phyloP scores from a whole-genome alignment of 1,284 basidiomycete genomes.

The Mycena sp. region DNA sequence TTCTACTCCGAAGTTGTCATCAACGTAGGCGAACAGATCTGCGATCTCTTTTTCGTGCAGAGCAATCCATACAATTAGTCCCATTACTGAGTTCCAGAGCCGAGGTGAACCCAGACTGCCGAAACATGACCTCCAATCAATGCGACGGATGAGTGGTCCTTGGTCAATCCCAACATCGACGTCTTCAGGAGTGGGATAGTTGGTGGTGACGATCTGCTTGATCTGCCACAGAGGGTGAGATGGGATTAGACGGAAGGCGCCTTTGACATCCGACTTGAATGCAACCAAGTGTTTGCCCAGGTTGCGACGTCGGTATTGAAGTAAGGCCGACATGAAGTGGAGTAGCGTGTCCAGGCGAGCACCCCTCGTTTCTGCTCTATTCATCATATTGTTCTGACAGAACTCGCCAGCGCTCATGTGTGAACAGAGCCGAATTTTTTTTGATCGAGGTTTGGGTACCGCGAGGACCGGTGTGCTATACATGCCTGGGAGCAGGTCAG shows the following conservation, averaged over 20 bases:
- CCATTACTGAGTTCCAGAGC: slow-evolving; percentile 10
- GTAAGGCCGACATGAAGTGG: neutral
- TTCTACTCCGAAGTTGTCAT: neutral
- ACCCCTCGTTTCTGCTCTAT: neutral
- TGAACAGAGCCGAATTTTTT: slow-evolving; percentile 45
- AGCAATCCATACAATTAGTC: slow-evolving; percentile 7
- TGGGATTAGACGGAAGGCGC: neutral
- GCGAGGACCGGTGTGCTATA: slow-evolving; percentile 46
- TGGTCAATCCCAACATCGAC: neutral
- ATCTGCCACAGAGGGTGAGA: slow-evolving; percentile 5
- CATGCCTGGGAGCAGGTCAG: slow-evolving; percentile 51
- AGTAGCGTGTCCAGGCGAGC: slow-evolving; percentile 8
- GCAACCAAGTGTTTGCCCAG: slow-evolving; percentile 2
- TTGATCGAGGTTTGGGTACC: slow-evolving; percentile 46
- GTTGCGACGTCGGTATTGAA: neutral
- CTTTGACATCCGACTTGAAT: slow-evolving; percentile 3
- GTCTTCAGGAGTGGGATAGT: neutral
- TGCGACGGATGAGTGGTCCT: neutral
- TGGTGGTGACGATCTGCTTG: slow-evolving; percentile 9
- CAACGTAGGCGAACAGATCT: slow-evolving; percentile 8
- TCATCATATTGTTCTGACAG: slow-evolving; percentile 47
- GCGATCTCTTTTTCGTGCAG: neutral
- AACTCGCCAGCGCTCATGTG: slow-evolving; percentile 46
- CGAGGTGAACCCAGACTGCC: slow-evolving; percentile 6
- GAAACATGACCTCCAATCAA: slow-evolving; percentile 11